Evolutionary conservation across 1,139 yeast species (phyloP).

Genomic region (Hyphopichia fennica): DNA sequence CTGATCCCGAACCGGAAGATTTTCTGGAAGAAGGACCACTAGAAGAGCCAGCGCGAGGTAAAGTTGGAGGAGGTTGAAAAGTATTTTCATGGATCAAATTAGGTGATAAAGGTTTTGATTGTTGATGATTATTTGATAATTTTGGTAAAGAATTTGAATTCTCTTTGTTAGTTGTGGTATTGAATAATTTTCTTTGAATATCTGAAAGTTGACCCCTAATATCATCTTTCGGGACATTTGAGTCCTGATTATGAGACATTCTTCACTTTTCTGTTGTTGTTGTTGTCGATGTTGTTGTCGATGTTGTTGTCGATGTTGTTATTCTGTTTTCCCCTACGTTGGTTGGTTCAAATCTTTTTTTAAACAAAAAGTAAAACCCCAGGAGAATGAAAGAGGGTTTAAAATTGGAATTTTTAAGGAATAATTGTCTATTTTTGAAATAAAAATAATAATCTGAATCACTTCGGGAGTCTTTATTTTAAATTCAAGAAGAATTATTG

Average conservation of each 20-base stretch:
- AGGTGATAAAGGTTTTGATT: slow-evolving; percentile 16
- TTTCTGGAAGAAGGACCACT: background rate
- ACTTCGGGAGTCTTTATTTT: background rate
- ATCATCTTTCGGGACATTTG: slow-evolving; percentile 28
- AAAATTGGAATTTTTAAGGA: background rate
- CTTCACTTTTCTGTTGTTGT: slow-evolving; percentile 3
- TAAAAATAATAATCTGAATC: background rate
- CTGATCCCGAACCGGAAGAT: background rate
- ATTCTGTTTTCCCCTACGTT: too few species aligned
- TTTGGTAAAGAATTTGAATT: slow-evolving; percentile 3
- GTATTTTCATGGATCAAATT: slow-evolving; percentile 21
- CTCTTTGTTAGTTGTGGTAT: slow-evolving; percentile 10
- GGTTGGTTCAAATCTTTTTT: too few species aligned
- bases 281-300: too few species aligned
- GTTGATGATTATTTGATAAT: background rate
- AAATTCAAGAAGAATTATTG: background rate
- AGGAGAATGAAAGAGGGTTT: too few species aligned
- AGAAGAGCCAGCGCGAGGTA: slow-evolving; percentile 8
- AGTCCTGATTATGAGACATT: slow-evolving; percentile 1
- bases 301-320: too few species aligned
- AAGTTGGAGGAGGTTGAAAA: slow-evolving; percentile 8
- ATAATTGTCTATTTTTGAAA: slow-evolving; percentile 1
- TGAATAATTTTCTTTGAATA: slow-evolving; percentile 54
- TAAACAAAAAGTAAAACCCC: too few species aligned
- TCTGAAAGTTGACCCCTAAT: slow-evolving; percentile 61